phyloP scores from a whole-genome alignment of 768 basidiomycete genomes.

The Collybia nuda region DNA sequence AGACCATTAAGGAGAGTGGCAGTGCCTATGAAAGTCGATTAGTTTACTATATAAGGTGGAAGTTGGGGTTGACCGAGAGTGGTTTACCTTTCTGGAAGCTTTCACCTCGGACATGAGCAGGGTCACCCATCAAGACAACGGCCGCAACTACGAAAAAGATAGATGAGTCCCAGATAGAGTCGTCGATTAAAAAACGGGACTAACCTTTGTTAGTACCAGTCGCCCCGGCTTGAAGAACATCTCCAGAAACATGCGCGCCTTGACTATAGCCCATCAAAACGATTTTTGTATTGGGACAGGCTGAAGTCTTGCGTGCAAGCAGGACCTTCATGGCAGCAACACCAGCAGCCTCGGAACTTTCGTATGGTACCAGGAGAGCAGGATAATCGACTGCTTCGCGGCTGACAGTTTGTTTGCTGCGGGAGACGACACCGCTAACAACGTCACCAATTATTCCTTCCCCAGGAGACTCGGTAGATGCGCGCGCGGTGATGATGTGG shows the following conservation, averaged over 20 bases:
- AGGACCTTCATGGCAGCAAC: slow-evolving; percentile 8
- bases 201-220: slow-evolving; percentile 8
- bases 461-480: slow-evolving; percentile 15
- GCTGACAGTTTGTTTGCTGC: slow-evolving; percentile 8
- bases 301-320: slow-evolving; percentile 7
- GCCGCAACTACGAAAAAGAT: slow-evolving; percentile 5
- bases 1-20: slow-evolving; percentile 9
- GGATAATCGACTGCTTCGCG: slow-evolving; percentile 11
- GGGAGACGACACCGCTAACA: slow-evolving; percentile 8
- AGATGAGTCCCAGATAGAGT: neutral
- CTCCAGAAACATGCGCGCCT: slow-evolving; percentile 13
- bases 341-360: slow-evolving; percentile 6
- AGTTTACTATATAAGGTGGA: no score
- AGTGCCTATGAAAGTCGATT: slow-evolving; percentile 3
- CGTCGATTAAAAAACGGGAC: no score
- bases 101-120: slow-evolving; percentile 10
- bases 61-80: no score
- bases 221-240: slow-evolving; percentile 8
- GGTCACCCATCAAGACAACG: slow-evolving; percentile 12
- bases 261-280: slow-evolving; percentile 14
- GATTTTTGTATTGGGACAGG: slow-evolving; percentile 13
- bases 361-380: slow-evolving; percentile 10
- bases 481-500: slow-evolving; percentile 17
- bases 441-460: slow-evolving; percentile 17
- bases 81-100: slow-evolving; percentile 12